These are phyloP conservation scores for Corymbia maculata DNA, from an alignment of 345 rosid genomes.

Conservation along the genomic window DNA sequence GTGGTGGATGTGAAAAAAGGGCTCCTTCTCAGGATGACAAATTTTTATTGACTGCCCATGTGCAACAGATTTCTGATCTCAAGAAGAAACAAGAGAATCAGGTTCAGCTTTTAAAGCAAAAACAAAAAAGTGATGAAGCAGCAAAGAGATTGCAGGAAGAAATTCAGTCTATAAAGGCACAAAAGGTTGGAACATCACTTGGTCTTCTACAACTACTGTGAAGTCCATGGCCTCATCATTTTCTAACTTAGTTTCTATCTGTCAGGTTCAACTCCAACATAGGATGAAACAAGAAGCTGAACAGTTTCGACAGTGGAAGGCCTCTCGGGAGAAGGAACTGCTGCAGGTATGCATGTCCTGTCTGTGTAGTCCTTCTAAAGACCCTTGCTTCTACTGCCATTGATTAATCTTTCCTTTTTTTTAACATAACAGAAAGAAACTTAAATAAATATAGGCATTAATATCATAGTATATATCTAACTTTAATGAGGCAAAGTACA, in stretches of 20 bases:
- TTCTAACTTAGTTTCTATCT: background rate
- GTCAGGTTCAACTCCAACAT: conserved; percentile 92
- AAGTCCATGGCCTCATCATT: background rate
- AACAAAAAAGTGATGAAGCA: conserved; percentile 94
- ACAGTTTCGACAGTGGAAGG: conserved; percentile 98
- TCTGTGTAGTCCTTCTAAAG: background rate
- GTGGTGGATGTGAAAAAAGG: background rate
- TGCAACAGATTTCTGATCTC: conserved; percentile 71
- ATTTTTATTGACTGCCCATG: background rate
- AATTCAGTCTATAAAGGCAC: conserved; percentile 91
- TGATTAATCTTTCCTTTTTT: background rate
- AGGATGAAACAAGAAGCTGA: conserved; percentile 98
- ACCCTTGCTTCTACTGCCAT: background rate
- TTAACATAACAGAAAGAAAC: background rate
- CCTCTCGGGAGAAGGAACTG: conserved; percentile 89
- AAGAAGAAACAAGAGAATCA: conserved; percentile 97
- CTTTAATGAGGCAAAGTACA: background rate
- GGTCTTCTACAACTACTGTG: background rate
- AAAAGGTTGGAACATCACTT: conserved; percentile 43
- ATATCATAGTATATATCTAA: background rate
- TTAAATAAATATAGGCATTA: background rate
- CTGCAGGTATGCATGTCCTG: conserved; percentile 49
- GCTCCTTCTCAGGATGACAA: background rate
- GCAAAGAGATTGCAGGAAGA: conserved; percentile 87
- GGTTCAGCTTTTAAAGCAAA: conserved; percentile 90